Base-by-base conservation (phyloP, 2,329 filamentous ascomycete genomes). In the Penicillium digitatum region DNA sequence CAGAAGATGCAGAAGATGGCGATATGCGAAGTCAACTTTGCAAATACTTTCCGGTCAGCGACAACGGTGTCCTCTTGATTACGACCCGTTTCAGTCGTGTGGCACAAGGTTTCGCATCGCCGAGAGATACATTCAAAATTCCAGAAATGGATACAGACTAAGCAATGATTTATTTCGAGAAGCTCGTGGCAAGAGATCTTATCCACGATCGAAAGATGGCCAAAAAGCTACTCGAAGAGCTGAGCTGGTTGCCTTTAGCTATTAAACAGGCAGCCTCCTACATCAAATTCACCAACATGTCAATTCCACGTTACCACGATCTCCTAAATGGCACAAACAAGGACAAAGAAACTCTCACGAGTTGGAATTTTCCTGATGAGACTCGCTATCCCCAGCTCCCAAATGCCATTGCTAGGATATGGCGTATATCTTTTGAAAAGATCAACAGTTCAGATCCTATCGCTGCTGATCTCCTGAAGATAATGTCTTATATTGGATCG, bases 381-480 rank as follows among this genome's bases (percentile, higher is more conserved):
- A 58, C 54, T 24, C 64, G 70, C 40, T 71, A 74, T 48, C 46
- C 32, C 3, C 55, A 65, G 9, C 52, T 66, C 12, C 58, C 61
- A 35, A 74, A 71, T 54, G 59, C 72, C 3, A 62, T 76, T 18
- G 66, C 67, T 11, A 71, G 61, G 2, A 58, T 46, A 29, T 76
- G 69, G 71, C 59, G 65, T 7, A 69, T 75, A 18, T n/a, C n/a
- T n/a, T n/a, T n/a, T n/a, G n/a, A n/a, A n/a, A n/a, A n/a, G n/a
- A n/a, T n/a, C n/a, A n/a, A n/a, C n/a, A 40, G 55, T 20, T 38
- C 54, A 22, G 58, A 74, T 56, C 46, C 49, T 5, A 48, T 70
- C 20, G 73, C 73, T n/a, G 65, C 62, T 20, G 60, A 69, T 26
- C 67, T 69, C 32, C 62, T 76, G 10, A 65, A 57, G 32, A 70